Percentiles rank a stretch among this genome's conserved stretches.
These are phyloP conservation scores for Leccinum fuscescens DNA, from an alignment of 1,284 basidiomycete species.

Conservation along the genomic window DNA sequence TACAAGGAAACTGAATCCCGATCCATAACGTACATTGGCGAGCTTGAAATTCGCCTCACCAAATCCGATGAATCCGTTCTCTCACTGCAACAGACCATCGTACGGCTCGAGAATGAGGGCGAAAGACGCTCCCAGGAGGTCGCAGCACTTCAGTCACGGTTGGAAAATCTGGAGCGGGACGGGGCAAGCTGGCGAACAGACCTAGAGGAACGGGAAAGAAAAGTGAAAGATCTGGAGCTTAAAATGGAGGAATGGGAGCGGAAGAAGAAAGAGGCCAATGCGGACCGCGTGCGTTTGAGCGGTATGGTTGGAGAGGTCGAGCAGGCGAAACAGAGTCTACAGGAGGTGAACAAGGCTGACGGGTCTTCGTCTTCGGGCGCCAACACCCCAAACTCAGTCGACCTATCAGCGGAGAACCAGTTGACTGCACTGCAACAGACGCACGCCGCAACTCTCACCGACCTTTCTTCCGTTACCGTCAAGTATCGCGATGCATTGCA, in stretches of 20 bases:
- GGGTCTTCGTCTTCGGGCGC: slow-evolving; percentile 30
- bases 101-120: slow-evolving; percentile 75
- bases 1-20: slow-evolving; percentile 76
- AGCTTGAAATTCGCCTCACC: slow-evolving; percentile 80
- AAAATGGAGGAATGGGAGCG: slow-evolving; percentile 75
- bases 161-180: slow-evolving; percentile 69
- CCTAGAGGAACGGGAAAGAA: slow-evolving; percentile 76
- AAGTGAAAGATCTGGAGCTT: slow-evolving; percentile 71
- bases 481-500: slow-evolving; percentile 89
- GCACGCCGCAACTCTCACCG: slow-evolving; percentile 74
- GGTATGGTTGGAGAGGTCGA: slow-evolving; percentile 69
- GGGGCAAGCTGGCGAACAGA: slow-evolving; percentile 76
- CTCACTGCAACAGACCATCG: slow-evolving; percentile 67
- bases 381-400: slow-evolving; percentile 30
- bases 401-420: slow-evolving; percentile 51
- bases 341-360: slow-evolving; percentile 37
- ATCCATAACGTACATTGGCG: slow-evolving; percentile 81
- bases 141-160: slow-evolving; percentile 66
- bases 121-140: slow-evolving; percentile 69
- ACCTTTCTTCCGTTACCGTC: slow-evolving; percentile 72
- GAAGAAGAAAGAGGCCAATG: slow-evolving; percentile 62
- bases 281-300: slow-evolving; percentile 63
- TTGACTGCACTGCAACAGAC: slow-evolving; percentile 69
- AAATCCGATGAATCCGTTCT: slow-evolving; percentile 78
- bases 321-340: slow-evolving; percentile 63